These are phyloP conservation scores for Picea abies DNA, from an alignment of 83 land plant species.

Conservation along the genomic window DNA sequence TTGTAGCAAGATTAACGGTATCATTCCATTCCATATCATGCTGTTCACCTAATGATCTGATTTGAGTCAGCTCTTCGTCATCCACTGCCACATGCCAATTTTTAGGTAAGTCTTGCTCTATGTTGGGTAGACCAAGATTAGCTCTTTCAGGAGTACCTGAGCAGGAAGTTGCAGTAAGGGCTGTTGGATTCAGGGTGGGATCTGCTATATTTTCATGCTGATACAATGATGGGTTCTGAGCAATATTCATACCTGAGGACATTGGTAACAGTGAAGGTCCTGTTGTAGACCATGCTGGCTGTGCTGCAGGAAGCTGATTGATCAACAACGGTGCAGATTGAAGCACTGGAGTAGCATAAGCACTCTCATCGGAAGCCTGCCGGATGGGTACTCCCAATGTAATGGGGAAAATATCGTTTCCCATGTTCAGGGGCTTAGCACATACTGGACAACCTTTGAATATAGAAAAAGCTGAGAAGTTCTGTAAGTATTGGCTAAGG, in stretches of 20 bases:
- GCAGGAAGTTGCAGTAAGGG: not conserved
- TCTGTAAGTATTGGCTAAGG: not conserved
- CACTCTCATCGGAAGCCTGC: not conserved
- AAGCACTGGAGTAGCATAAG: not conserved
- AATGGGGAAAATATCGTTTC: slow-evolving; percentile 3
- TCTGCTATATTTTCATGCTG: not conserved
- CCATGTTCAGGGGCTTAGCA: not conserved
- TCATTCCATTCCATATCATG: slow-evolving; percentile 65
- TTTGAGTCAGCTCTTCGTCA: slow-evolving; percentile 51
- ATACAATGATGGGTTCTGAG: not conserved
- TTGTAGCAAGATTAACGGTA: slow-evolving; percentile 28
- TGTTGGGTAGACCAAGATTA: not conserved
- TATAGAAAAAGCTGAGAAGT: not conserved
- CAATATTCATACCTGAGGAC: not conserved
- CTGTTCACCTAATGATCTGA: slow-evolving; percentile 50
- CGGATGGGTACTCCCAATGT: not conserved
- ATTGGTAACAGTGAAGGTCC: not conserved
- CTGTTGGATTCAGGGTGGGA: not conserved
- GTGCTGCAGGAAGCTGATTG: slow-evolving; percentile 9
- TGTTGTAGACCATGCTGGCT: slow-evolving; percentile 7
- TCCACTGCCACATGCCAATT: slow-evolving; percentile 23
- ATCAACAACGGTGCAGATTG: slow-evolving; percentile 14
- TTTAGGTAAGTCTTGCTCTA: not conserved
- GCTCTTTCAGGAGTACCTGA: not conserved
- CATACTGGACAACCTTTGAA: not conserved